Conservation (phyloP, 352 stramenopile species). For the Phytophthora sojae region DNA sequence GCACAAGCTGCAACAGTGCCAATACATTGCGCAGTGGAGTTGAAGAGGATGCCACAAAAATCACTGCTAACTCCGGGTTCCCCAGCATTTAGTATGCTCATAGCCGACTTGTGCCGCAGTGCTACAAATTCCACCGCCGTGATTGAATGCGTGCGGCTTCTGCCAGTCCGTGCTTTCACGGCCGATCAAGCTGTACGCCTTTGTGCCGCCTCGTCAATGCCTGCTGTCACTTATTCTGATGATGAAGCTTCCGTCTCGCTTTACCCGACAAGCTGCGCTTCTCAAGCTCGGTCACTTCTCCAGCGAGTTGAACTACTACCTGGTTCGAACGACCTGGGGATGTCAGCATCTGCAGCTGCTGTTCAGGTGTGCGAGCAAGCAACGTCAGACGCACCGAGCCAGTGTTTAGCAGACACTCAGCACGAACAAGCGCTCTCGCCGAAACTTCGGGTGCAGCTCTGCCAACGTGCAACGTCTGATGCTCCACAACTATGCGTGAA, state of each 20-base stretch:
- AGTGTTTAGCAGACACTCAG: slow-evolving; percentile 44
- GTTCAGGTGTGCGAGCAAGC: slow-evolving; percentile 42
- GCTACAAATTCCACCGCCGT: slow-evolving; percentile 33
- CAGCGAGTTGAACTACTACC: slow-evolving; percentile 14
- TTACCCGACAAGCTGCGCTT: slow-evolving; percentile 34
- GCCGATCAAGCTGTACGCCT: slow-evolving; percentile 32
- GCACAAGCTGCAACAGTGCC: slow-evolving; percentile 21
- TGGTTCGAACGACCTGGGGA: slow-evolving; percentile 10
- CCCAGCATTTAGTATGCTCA: slow-evolving; percentile 16
- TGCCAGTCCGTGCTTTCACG: slow-evolving; percentile 32
- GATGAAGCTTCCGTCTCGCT: not conserved
- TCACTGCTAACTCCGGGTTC: slow-evolving; percentile 13
- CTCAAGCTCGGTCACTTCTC: slow-evolving; percentile 25
- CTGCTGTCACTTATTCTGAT: not conserved
- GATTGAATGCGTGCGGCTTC: slow-evolving; percentile 36
- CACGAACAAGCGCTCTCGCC: slow-evolving; percentile 32
- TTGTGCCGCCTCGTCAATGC: slow-evolving; percentile 35
- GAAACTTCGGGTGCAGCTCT: slow-evolving; percentile 37
- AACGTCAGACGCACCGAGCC: slow-evolving; percentile 39
- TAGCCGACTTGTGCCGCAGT: slow-evolving; percentile 38
- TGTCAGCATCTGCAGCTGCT: slow-evolving; percentile 29
- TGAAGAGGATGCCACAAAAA: slow-evolving; percentile 14
- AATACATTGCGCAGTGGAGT: slow-evolving; percentile 45
- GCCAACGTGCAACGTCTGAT: slow-evolving; percentile 27
- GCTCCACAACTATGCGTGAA: slow-evolving; percentile 35